phyloP scores from a whole-genome alignment of 768 basidiomycete genomes.

The Auricularia cornea region DNA sequence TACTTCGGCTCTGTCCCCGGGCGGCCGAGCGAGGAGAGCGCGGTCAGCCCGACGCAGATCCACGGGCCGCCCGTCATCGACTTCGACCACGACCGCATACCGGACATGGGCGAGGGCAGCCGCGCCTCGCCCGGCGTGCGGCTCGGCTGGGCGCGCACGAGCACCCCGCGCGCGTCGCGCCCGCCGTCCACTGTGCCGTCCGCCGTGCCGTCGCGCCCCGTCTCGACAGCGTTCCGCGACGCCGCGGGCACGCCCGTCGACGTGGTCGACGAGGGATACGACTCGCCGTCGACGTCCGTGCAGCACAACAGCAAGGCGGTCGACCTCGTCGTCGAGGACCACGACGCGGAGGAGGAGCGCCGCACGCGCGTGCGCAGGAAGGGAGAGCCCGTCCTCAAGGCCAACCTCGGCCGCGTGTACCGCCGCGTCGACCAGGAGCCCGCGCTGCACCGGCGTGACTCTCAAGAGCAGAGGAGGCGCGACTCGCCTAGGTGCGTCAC shows the following conservation, averaged over 20 bases:
- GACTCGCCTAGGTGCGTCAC: neutral
- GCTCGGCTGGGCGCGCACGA: constrained; percentile 36
- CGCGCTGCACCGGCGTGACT: neutral
- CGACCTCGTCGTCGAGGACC: constrained; percentile 77
- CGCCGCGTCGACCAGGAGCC: neutral
- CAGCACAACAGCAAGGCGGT: constrained; percentile 49
- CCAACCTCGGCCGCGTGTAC: neutral
- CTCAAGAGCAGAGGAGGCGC: neutral
- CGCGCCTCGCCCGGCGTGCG: constrained; percentile 26
- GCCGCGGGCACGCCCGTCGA: neutral
- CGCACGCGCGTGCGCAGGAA: constrained; percentile 46
- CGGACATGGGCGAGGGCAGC: constrained; percentile 14
- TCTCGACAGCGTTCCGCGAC: neutral
- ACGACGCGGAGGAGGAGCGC: constrained; percentile 44
- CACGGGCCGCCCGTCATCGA: constrained; percentile 34
- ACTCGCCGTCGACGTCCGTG: constrained; percentile 15
- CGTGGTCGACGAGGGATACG: neutral
- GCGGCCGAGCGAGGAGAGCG: neutral
- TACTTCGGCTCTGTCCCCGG: no score
- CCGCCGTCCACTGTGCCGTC: neutral
- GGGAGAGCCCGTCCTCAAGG: constrained; percentile 42
- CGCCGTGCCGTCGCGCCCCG: neutral
- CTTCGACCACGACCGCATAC: constrained; percentile 35
- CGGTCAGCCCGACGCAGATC: constrained; percentile 8
- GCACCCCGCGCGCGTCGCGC: neutral